phyloP scores from a whole-genome alignment of 805 yeast species.

The Metschnikowia shivogae region DNA sequence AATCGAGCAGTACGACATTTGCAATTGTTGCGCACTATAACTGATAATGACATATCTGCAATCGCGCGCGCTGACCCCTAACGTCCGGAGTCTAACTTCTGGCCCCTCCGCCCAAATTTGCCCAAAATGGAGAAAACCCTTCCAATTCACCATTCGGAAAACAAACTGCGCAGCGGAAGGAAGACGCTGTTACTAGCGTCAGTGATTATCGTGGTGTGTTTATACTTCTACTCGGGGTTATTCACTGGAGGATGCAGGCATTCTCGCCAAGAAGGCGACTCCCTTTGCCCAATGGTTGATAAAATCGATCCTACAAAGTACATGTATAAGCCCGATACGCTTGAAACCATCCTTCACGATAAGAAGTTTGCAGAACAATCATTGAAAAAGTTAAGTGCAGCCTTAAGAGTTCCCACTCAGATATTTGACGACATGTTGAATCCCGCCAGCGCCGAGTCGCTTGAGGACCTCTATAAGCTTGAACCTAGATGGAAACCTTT shows the following conservation, averaged over 20 bases:
- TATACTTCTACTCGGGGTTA: background rate
- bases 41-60: too few species aligned
- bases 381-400: constrained; percentile 21
- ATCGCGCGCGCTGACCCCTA: background rate
- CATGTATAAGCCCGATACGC: constrained; percentile 19
- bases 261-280: constrained; percentile 21
- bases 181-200: background rate
- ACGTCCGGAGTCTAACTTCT: background rate
- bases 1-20: too few species aligned
- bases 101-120: background rate
- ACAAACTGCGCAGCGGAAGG: too few species aligned
- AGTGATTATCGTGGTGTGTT: background rate
- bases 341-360: constrained; percentile 26
- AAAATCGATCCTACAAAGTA: constrained; percentile 27
- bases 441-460: constrained; percentile 22
- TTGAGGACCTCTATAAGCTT: constrained; percentile 24
- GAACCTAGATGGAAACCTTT: constrained; percentile 26
- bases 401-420: constrained; percentile 32
- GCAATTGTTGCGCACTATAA: too few species aligned
- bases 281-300: constrained; percentile 33
- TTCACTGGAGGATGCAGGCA: background rate
- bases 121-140: constrained; percentile 1
- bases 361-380: constrained; percentile 22
- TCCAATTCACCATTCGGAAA: background rate
- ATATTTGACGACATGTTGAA: constrained; percentile 29